Evolutionary conservation across 2,329 filamentous ascomycete genomes (phyloP), one percentile per base, ranked within the genome.

Genomic region (Botrytis paeoniae): DNA sequence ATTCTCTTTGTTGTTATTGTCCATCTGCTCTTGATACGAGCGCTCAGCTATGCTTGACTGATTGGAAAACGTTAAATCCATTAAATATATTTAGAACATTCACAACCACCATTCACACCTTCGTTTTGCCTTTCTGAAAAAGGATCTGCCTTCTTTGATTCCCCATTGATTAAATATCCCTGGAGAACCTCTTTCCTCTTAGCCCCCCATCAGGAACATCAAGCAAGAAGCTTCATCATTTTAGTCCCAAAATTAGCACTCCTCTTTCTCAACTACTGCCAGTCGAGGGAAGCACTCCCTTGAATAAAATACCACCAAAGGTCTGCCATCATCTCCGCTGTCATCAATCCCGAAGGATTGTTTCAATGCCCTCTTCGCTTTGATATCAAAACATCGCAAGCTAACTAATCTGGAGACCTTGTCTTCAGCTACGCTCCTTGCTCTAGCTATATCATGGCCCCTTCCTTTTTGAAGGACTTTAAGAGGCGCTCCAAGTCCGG

Each of bases 401-500:
- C 51, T 61, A 45, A 72, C 39, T n/a, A 4, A 68, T 61, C 48
- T 3, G n/a, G 57, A 22, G 35, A 29, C 39, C 48, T 29, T n/a
- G 8, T 14, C 64, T 39, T 39, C 51, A 54, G 64, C 63, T 37
- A 54, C 64, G 14, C 45, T 29, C 64, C 39, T 68, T 61, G 22
- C 70, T 57, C 54, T 60, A 57, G 54, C 61, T 72, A 62, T 45
- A 76, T 18, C 29, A 90, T 90, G 88, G 85, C 87, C 72, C 87
- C 88, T 48, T 84, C 91, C 61, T 93, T 97, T 80, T 86, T 96
- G 79, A 93, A 89, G 82, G 90, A 92, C 80, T 83, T 97, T 73
- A 92, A 93, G 78, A 89, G 93, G 78, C 91, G 91, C 78, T 96
- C 93, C 73, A 91, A 87, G 81, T 88, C 90, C 74, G 94, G 90